Evolutionary conservation across 2,329 filamentous ascomycete species (phyloP).

Genomic region (Xylaria sp.): DNA sequence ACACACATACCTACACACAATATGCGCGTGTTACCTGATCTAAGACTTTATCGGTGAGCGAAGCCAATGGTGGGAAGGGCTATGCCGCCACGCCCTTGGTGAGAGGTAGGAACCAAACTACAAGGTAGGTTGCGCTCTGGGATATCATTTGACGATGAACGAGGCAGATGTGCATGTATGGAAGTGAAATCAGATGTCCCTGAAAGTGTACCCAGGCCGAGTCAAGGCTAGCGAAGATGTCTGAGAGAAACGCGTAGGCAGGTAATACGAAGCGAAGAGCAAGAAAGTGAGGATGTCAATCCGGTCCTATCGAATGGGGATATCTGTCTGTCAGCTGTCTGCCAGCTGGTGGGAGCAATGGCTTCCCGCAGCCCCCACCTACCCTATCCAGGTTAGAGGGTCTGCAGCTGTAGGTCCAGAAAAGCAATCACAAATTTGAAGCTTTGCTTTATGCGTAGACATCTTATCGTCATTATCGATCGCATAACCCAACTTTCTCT

Average conservation of each 20-base stretch:
- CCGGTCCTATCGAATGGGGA: background rate
- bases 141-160: conserved; percentile 33
- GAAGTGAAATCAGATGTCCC: background rate
- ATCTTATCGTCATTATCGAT: conserved; percentile 23
- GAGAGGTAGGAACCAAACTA: conserved; percentile 18
- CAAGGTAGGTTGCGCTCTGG: background rate
- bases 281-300: too few relatives aligned
- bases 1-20: conserved; percentile 2
- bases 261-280: background rate
- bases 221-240: background rate
- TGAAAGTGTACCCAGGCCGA: background rate
- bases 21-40: conserved; percentile 29
- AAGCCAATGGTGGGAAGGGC: conserved; percentile 20
- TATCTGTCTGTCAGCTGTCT: background rate
- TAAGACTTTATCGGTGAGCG: conserved; percentile 30
- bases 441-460: too few relatives aligned
- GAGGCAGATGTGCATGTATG: conserved; percentile 3
- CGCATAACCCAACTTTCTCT: conserved; percentile 16
- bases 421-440: background rate
- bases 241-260: background rate
- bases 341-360: background rate
- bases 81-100: conserved; percentile 29
- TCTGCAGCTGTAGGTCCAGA: too few relatives aligned
- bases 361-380: too few relatives aligned
- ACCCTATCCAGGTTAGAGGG: too few relatives aligned